phyloP scores from a whole-genome alignment of 345 rosid species.

The Turritis glabra region DNA sequence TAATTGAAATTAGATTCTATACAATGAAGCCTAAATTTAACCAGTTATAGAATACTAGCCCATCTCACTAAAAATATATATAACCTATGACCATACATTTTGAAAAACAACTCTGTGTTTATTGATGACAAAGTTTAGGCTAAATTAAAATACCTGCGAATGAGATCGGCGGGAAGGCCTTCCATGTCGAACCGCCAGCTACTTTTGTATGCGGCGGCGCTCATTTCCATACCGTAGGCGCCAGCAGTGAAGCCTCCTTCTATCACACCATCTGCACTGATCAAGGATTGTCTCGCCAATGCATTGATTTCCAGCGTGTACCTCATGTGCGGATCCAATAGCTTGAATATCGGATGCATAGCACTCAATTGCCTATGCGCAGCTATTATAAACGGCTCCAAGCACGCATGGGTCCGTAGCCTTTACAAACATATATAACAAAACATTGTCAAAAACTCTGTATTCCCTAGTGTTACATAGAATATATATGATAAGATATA shows the following conservation, averaged over 20 bases:
- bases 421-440: neutral
- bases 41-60: too few relatives aligned
- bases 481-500: neutral
- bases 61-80: too few relatives aligned
- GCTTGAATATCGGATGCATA: conserved; percentile 90
- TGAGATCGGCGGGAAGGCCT: conserved; percentile 90
- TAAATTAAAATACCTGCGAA: conserved; percentile 62
- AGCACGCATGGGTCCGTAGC: conserved; percentile 80
- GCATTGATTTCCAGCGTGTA: conserved; percentile 91
- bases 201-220: conserved; percentile 71
- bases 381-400: conserved; percentile 92
- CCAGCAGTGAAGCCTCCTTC: conserved; percentile 95
- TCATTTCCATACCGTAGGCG: conserved; percentile 76
- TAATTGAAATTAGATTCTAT: neutral
- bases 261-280: conserved; percentile 80
- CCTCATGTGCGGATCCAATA: conserved; percentile 94
- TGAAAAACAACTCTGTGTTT: neutral
- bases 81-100: neutral
- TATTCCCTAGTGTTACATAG: neutral
- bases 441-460: neutral
- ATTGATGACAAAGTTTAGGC: neutral
- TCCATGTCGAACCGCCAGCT: conserved; percentile 91
- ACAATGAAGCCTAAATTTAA: neutral
- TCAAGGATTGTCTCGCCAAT: conserved; percentile 71
- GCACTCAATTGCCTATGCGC: conserved; percentile 93